These are phyloP conservation scores for Neonectria ditissima DNA, from an alignment of 2,329 filamentous ascomycete genomes.

Conservation along the genomic window DNA sequence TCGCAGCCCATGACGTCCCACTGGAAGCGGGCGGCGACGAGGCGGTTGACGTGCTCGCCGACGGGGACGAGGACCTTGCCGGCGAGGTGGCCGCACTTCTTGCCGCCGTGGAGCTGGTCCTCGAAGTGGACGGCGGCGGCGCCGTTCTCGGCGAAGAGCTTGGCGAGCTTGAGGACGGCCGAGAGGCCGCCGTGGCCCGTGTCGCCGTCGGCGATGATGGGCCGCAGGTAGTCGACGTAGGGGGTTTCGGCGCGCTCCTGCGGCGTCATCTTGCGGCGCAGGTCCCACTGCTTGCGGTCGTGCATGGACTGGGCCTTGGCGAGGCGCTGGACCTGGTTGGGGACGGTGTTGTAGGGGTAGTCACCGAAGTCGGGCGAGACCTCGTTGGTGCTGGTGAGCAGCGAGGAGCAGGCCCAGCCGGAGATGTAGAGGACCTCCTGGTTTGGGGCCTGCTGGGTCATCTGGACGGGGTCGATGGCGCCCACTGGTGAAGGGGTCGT, in stretches of 20 bases:
- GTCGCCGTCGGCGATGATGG: conserved; percentile 96
- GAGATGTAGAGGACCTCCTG: conserved; percentile 97
- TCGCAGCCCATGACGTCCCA: conserved; percentile 99
- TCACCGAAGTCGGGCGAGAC: conserved; percentile 98
- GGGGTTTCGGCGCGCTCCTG: conserved; percentile 80
- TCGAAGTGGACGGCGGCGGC: conserved; percentile 98
- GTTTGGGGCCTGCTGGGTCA: conserved; percentile 97
- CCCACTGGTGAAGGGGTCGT: conserved; percentile 76
- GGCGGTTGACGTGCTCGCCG: conserved; percentile 95
- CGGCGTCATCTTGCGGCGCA: conserved; percentile 79
- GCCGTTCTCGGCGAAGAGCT: conserved; percentile 96
- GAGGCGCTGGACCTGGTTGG: conserved; percentile 95
- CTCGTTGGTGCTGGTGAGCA: conserved; percentile 94
- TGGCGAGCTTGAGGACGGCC: conserved; percentile 94
- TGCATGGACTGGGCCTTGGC: conserved; percentile 98
- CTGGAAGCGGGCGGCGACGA: conserved; percentile 92
- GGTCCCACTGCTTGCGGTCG: conserved; percentile 94
- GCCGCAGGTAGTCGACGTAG: conserved; percentile 91
- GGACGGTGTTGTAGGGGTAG: conserved; percentile 98
- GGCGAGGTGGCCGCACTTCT: conserved; percentile 97
- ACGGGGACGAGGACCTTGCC: conserved; percentile 96
- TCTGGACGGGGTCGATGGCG: conserved; percentile 98
- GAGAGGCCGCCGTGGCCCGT: conserved; percentile 94
- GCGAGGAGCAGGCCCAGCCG: conserved; percentile 96
- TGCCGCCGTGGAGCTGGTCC: conserved; percentile 96